phyloP scores from a whole-genome alignment of 2,329 filamentous ascomycete species.

The Aspergillus melleus region DNA sequence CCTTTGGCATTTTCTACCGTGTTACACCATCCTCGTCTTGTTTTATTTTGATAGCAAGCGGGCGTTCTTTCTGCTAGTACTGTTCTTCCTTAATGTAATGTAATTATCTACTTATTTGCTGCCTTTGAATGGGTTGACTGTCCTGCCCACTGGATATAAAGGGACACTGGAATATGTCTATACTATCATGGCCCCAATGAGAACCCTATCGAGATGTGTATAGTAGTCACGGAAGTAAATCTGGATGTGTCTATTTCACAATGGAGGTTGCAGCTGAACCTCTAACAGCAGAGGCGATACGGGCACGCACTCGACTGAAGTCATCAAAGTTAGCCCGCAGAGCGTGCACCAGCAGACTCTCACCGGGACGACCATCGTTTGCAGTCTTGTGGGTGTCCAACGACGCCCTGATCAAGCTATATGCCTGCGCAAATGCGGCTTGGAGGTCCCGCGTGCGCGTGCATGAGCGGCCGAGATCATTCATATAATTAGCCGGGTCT shows the following conservation, averaged over 20 bases:
- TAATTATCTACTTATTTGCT: background rate
- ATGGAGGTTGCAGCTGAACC: background rate
- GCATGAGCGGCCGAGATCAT: slow-evolving; percentile 56
- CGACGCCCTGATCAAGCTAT: slow-evolving; percentile 25
- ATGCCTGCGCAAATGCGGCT: slow-evolving; percentile 38
- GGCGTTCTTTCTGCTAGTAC: slow-evolving; percentile 8
- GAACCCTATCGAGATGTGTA: background rate
- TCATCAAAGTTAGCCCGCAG: slow-evolving; percentile 34
- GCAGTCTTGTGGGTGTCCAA: slow-evolving; percentile 27
- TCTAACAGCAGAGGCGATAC: background rate
- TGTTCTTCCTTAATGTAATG: background rate
- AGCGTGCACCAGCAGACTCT: slow-evolving; percentile 25
- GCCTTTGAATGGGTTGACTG: background rate
- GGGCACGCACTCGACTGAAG: slow-evolving; percentile 2
- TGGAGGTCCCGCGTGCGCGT: slow-evolving; percentile 53
- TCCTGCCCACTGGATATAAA: background rate
- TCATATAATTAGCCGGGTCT: slow-evolving; percentile 59
- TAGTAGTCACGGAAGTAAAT: background rate
- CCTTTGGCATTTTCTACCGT: too few species aligned
- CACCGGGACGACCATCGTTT: background rate
- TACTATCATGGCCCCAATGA: background rate
- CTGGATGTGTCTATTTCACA: background rate
- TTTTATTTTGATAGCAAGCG: slow-evolving; percentile 11
- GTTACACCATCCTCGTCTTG: background rate
- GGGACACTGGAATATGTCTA: background rate